Evolutionary conservation across 2,329 filamentous ascomycete species (phyloP), one percentile per base, ranked within the genome.

Genomic region (Paraconiothyrium brasiliense): DNA sequence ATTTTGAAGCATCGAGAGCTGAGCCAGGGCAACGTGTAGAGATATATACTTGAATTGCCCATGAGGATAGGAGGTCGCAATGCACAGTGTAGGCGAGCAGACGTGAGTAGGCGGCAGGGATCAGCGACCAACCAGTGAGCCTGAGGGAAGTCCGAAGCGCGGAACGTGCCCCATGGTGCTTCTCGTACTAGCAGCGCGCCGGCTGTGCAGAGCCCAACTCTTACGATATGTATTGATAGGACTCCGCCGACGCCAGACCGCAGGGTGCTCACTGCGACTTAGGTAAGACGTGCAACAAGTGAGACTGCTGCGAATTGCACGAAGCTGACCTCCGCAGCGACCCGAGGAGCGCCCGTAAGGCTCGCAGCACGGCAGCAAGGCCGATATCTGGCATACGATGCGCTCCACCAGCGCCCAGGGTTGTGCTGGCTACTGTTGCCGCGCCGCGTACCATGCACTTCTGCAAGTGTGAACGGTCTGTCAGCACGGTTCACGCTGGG

Each of bases 401-500:
- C 56, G 57, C 60, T 49, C 56, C 51, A 60, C 56, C 51, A 60
- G 52, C 52, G 46, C 24, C n/a, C 41, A 35, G 52, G 52, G 41
- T 16, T 27, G 30, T 58, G 62, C 60, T 58, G 57, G 60, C 61
- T 50, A 30, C 22, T 43, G 54, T 56, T n/a, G 22, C 22, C 20
- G 61, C 65, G 20, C 20, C 20, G 7, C 16, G 20, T 22, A 44
- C 41, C 35, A 24, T 46, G 43, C 43, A 46, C 16, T 61, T 41
- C 58, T 58, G 48, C 55, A 30, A 24, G 41, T n/a, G 50, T 59
- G 57, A 61, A 62, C 32, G 32, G 56, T 57, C 56, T 59, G 63
- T 69, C 68, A 72, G 67, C 65, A 67, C 59, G 49, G 59, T 67
- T 64, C 52, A 62, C 63, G 27, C 24, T 48, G 43, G 60, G 43